Evolutionary conservation across 352 stramenopile species (phyloP), one percentile per base, ranked within the genome.

Genomic region (Phytophthora sojae): DNA sequence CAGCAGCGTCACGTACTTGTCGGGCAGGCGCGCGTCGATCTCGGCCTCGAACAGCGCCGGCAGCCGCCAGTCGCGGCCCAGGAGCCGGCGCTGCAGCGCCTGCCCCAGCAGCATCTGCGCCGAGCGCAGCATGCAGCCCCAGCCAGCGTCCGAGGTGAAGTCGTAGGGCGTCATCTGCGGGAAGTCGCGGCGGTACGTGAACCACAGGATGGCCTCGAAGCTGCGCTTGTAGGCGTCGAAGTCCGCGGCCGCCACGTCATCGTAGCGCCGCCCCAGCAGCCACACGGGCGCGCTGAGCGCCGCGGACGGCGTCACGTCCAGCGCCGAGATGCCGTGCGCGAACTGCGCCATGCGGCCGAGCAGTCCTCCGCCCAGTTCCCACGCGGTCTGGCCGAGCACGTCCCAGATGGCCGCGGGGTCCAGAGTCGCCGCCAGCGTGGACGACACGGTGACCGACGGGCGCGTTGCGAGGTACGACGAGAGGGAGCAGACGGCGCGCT

Each of bases 71-170:
- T 89, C 67, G 3, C 78, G 69, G 0, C 84, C 83, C n/a, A 93
- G 55, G 4, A 95, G 61, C 59, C 94, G 85, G 15, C 95, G 80
- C 71, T 97, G 81, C 8, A 98, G 77, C 7, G 92, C 91, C 64
- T 99, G 88, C 0, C 83, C 88, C 19, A 99, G 79, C 71, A 99
- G 78, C 96, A 99, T 99, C 71, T 99, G 96, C 21, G 95, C 96
- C 30, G 90, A 96, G 25, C 97, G 91, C 49, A 99, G 76, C 97
- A 99, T 99, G 72, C 97, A 99, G 25, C 97, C 97, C 96, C 96
- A 99, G 21, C 97, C 97, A 0, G 94, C 94, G 80, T 99, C 96
- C 25, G 85, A 96, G 14, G 86, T 98, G 73, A 83, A 88, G 12
- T 92, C 82, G 66, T 98, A 98, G 15, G 90, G 91, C 71, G 80